Conservation (phyloP, 805 yeast species). For the Komagataella pastoris region DNA sequence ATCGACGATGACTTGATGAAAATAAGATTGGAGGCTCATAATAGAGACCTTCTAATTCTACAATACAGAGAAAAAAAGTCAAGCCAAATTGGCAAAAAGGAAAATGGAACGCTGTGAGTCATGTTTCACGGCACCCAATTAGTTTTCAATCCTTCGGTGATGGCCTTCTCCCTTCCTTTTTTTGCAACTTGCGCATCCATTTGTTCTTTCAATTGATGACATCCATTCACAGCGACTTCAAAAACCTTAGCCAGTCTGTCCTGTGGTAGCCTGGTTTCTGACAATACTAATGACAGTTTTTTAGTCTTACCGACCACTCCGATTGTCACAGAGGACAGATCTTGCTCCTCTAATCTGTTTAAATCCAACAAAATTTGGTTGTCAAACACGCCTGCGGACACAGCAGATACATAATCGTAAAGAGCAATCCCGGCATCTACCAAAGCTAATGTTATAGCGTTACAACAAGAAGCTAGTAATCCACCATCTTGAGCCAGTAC, state of each 20-base stretch:
- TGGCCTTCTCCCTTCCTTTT: conserved; percentile 32
- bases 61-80: background rate
- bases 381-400: conserved; percentile 71
- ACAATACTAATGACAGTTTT: conserved; percentile 58
- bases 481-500: conserved; percentile 91
- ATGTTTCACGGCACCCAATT: background rate
- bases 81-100: background rate
- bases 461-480: conserved; percentile 60
- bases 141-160: background rate
- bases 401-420: conserved; percentile 79
- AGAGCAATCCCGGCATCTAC: conserved; percentile 93
- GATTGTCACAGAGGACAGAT: conserved; percentile 66
- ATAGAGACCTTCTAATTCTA: conserved; percentile 7
- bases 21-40: conserved; percentile 31
- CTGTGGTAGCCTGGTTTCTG: conserved; percentile 78
- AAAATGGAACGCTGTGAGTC: background rate
- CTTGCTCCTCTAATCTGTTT: conserved; percentile 71
- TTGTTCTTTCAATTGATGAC: conserved; percentile 65
- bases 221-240: conserved; percentile 78
- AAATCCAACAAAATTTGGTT: conserved; percentile 61
- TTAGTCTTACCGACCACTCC: conserved; percentile 79
- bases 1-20: conserved; percentile 39
- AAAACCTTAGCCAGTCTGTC: conserved; percentile 67
- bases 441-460: conserved; percentile 79
- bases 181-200: conserved; percentile 79